Evolutionary conservation across 78 protist species (phyloP).

Genomic region (Dictyostelium citrinum): DNA sequence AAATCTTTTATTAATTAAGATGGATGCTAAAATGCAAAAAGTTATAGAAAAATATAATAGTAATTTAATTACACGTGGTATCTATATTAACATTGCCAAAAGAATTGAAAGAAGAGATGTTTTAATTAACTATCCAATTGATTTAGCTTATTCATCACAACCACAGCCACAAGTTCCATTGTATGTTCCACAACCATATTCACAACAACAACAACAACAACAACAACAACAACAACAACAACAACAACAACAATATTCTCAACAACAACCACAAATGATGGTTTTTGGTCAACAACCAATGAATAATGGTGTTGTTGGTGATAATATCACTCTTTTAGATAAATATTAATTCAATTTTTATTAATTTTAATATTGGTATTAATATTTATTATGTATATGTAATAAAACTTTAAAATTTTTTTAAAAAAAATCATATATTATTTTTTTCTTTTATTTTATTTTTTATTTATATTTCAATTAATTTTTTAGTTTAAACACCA

Average conservation of each 20-base stretch:
- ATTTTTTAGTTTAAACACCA: no score
- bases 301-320: not conserved
- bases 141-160: not conserved
- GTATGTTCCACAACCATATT: not conserved
- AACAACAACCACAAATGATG: not conserved
- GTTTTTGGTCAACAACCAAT: not conserved
- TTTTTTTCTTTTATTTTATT: no score
- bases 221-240: not conserved
- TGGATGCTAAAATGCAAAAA: not conserved
- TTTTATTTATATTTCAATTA: no score
- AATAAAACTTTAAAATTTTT: no score
- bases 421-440: no score
- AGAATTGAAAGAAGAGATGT: conserved; percentile 2
- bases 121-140: not conserved
- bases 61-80: not conserved
- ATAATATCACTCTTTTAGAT: not conserved
- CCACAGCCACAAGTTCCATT: not conserved
- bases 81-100: not conserved
- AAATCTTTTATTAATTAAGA: not conserved
- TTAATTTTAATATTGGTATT: not conserved
- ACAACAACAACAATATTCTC: no score
- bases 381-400: not conserved
- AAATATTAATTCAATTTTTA: not conserved
- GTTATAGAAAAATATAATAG: not conserved
- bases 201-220: not conserved